Conservation (phyloP, 768 basidiomycete species). For the Tulasnella calospora region DNA sequence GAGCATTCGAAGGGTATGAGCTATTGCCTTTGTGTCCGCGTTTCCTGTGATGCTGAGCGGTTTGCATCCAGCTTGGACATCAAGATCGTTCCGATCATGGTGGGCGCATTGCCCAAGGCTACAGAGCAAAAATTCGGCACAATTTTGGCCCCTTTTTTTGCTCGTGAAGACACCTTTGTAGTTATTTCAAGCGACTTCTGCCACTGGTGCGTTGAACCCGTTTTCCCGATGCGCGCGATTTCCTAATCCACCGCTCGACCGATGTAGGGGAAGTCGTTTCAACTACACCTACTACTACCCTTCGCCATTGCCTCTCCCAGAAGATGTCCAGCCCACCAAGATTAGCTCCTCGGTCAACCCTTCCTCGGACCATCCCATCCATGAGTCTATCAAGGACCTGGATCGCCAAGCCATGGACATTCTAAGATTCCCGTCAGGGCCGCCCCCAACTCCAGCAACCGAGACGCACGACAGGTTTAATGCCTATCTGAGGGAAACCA, state of each 20-base stretch:
- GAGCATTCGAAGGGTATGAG: slow-evolving; percentile 71
- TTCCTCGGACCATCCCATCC: slow-evolving; percentile 52
- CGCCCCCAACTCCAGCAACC: slow-evolving; percentile 38
- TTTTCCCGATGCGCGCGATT: neutral
- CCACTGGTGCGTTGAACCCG: slow-evolving; percentile 65
- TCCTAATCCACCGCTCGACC: neutral
- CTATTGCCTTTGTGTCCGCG: slow-evolving; percentile 17
- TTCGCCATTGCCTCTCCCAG: slow-evolving; percentile 41
- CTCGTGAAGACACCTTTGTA: slow-evolving; percentile 72
- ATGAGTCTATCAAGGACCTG: slow-evolving; percentile 73
- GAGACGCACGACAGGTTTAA: slow-evolving; percentile 60
- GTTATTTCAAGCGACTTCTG: slow-evolving; percentile 96
- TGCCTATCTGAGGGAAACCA: slow-evolving; percentile 62
- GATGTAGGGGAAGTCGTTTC: slow-evolving; percentile 71
- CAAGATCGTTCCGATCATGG: slow-evolving; percentile 80
- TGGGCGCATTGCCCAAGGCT: slow-evolving; percentile 65
- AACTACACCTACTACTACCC: slow-evolving; percentile 86
- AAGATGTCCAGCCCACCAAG: slow-evolving; percentile 51
- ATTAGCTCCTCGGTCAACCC: slow-evolving; percentile 34
- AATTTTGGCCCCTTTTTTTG: slow-evolving; percentile 75
- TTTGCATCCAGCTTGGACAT: slow-evolving; percentile 56
- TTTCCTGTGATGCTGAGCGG: neutral
- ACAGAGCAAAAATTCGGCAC: slow-evolving; percentile 61
- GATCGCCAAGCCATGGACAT: slow-evolving; percentile 83
- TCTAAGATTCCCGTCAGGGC: slow-evolving; percentile 47